phyloP scores from a whole-genome alignment of 768 basidiomycete species.

The Suillus subalutaceus region DNA sequence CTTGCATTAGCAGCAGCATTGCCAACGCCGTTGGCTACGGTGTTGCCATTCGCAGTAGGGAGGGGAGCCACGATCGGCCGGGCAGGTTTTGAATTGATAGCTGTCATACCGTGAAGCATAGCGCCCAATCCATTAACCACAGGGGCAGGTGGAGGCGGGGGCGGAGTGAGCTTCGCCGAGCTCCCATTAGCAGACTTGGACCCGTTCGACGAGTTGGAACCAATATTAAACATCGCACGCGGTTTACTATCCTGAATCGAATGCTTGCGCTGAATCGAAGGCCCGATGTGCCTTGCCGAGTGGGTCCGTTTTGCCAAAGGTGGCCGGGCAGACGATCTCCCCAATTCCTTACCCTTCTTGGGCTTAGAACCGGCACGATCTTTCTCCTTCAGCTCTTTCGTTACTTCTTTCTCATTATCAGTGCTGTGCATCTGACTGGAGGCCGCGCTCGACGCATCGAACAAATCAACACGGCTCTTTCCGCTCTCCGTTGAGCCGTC shows the following conservation, averaged over 20 bases:
- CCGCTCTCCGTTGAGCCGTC: constrained; percentile 35
- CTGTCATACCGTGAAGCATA: constrained; percentile 8
- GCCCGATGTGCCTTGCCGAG: constrained; percentile 32
- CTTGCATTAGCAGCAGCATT: constrained; percentile 18
- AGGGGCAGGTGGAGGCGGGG: constrained; percentile 22
- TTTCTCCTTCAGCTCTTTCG: constrained; percentile 23
- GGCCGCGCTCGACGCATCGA: constrained; percentile 38
- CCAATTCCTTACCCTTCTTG: constrained; percentile 37
- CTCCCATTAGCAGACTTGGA: constrained; percentile 29
- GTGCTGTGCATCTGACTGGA: constrained; percentile 34
- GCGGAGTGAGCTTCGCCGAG: constrained; percentile 20
- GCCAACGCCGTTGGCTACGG: constrained; percentile 15
- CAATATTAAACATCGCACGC: constrained; percentile 55
- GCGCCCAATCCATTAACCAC: constrained; percentile 18
- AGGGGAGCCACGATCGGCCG: background rate
- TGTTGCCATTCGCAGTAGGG: constrained; percentile 16
- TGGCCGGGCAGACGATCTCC: constrained; percentile 29
- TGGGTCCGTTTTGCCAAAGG: constrained; percentile 30
- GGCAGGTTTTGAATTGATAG: constrained; percentile 8
- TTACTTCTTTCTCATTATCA: constrained; percentile 21
- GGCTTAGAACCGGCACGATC: constrained; percentile 20
- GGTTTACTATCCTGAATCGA: constrained; percentile 22
- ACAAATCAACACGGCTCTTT: constrained; percentile 35
- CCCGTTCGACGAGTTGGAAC: constrained; percentile 60
- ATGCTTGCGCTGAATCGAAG: constrained; percentile 31